Evolutionary conservation across 768 basidiomycete genomes (phyloP).

Genomic region (Serendipita vermifera): DNA sequence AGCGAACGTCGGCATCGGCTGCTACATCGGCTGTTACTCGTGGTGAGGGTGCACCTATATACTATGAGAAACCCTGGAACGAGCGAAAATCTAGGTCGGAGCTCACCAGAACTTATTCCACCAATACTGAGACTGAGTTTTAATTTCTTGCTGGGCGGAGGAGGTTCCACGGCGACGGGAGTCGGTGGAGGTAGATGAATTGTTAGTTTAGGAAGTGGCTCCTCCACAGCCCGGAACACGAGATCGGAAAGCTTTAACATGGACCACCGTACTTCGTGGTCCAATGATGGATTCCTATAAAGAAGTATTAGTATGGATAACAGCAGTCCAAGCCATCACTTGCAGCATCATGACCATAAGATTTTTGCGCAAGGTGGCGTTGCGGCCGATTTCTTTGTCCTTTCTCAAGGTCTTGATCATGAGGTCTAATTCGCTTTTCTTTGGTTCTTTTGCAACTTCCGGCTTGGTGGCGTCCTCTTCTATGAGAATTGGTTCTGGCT

Average conservation of each 20-base stretch:
- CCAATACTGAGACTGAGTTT: conserved; percentile 9
- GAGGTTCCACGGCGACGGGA: conserved; percentile 22
- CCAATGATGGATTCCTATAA: conserved; percentile 43
- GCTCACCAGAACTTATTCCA: neutral
- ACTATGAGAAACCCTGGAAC: no score
- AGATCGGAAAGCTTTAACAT: conserved; percentile 85
- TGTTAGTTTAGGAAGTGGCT: conserved; percentile 74
- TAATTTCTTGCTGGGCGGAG: conserved; percentile 13
- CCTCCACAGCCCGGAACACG: conserved; percentile 68
- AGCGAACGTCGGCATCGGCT: no score
- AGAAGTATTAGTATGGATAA: conserved; percentile 27
- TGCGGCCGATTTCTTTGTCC: conserved; percentile 72
- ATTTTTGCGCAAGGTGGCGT: conserved; percentile 63
- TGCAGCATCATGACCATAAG: conserved; percentile 75
- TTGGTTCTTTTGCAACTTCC: conserved; percentile 54
- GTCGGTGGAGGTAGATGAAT: conserved; percentile 59
- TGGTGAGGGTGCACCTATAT: conserved; percentile 3
- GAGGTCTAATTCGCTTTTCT: conserved; percentile 69
- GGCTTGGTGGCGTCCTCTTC: conserved; percentile 72
- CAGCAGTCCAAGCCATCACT: conserved; percentile 18
- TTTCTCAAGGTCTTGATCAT: conserved; percentile 82
- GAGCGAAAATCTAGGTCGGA: no score
- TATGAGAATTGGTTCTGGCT: conserved; percentile 63
- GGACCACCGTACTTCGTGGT: conserved; percentile 84
- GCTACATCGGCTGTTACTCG: neutral